These are phyloP conservation scores for Ensete ventricosum DNA, from an alignment of 176 grass and related monocot genomes.

Conservation along the genomic window DNA sequence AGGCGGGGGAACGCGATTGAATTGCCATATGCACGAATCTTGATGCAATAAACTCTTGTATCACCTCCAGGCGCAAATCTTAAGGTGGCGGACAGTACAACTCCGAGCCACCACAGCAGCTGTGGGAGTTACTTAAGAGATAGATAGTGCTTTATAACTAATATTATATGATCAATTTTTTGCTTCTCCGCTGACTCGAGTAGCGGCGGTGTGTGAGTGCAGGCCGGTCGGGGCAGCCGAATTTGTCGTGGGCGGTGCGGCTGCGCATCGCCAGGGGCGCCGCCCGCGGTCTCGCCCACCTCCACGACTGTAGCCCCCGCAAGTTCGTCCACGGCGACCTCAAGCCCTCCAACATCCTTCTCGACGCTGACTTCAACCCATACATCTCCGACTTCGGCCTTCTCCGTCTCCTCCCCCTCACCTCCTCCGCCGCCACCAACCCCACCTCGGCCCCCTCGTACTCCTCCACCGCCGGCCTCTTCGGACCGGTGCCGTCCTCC, in stretches of 20 bases:
- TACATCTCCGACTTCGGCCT: constrained; percentile 73
- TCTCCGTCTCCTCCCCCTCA: constrained; percentile 44
- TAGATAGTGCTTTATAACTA: no score
- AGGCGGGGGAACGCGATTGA: no score
- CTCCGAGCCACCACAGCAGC: no score
- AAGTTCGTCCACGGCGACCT: constrained; percentile 74
- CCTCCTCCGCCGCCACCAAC: constrained; percentile 38
- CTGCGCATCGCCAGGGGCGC: constrained; percentile 50
- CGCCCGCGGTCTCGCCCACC: constrained; percentile 59
- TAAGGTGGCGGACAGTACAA: no score
- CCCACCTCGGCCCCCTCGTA: constrained; percentile 5
- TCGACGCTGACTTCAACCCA: constrained; percentile 58
- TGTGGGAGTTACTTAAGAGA: no score
- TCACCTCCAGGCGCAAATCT: no score
- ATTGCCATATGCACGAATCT: no score
- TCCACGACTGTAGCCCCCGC: constrained; percentile 67
- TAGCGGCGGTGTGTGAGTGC: neutral
- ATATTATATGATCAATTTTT: no score
- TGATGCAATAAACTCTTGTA: no score
- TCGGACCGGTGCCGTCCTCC: constrained; percentile 22
- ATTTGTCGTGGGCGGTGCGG: constrained; percentile 47
- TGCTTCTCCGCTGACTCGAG: no score
- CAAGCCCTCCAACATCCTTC: constrained; percentile 93
- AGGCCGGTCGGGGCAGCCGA: constrained; percentile 44
- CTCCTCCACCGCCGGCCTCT: constrained; percentile 16